Evolutionary conservation across 2,329 filamentous ascomycete species (phyloP).

Genomic region (Ophiostoma tasmaniense): DNA sequence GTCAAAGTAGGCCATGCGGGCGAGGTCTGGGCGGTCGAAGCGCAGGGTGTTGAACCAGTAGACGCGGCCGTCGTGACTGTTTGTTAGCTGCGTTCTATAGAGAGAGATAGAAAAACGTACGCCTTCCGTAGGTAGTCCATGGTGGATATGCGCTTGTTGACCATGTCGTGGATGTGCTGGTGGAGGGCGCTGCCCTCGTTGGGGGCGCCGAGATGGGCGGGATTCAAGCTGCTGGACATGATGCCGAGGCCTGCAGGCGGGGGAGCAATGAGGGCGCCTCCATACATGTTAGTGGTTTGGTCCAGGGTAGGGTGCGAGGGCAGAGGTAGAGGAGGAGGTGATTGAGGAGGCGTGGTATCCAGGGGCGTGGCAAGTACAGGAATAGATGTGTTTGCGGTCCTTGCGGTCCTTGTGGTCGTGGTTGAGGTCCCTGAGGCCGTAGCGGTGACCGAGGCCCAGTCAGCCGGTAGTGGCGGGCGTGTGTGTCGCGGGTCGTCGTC

Average conservation of each 20-base stretch:
- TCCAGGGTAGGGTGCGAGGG: no score
- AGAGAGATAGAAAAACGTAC: slow-evolving; percentile 43
- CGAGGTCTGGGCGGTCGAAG: slow-evolving; percentile 74
- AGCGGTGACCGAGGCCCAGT: slow-evolving; percentile 4
- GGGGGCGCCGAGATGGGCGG: neutral
- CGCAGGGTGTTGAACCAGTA: slow-evolving; percentile 99
- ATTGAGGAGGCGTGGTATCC: neutral
- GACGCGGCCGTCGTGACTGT: slow-evolving; percentile 80
- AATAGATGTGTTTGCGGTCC: neutral
- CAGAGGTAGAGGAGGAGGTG: neutral
- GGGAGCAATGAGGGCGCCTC: neutral
- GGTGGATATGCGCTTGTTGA: slow-evolving; percentile 87
- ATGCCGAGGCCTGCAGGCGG: slow-evolving; percentile 10
- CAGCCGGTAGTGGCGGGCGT: neutral
- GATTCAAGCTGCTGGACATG: slow-evolving; percentile 17
- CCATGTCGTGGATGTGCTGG: slow-evolving; percentile 70
- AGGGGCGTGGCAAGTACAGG: slow-evolving; percentile 2
- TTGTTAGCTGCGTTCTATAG: neutral
- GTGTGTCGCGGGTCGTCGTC: neutral
- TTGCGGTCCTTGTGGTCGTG: neutral
- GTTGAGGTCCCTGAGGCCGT: neutral
- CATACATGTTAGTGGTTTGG: neutral
- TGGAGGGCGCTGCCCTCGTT: slow-evolving; percentile 42
- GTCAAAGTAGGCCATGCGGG: slow-evolving; percentile 78
- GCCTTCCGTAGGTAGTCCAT: slow-evolving; percentile 87